phyloP scores from a whole-genome alignment of 176 grass and related monocot species.

The Bothriochloa decipiens region DNA sequence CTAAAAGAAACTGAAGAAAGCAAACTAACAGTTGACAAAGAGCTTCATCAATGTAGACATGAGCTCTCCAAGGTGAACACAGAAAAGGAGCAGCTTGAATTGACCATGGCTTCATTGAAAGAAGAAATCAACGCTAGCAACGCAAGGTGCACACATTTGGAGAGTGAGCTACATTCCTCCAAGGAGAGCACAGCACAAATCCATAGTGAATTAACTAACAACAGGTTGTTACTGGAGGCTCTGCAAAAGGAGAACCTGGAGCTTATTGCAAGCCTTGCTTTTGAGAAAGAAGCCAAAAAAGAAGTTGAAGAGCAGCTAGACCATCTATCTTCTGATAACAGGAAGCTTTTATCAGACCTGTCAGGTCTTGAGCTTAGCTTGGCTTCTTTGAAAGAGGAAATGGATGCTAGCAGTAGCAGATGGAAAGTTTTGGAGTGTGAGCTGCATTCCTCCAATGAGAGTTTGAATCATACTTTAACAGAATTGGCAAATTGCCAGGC shows the following conservation, averaged over 20 bases:
- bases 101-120: constrained; percentile 46
- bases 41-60: constrained; percentile 65
- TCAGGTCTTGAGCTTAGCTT: constrained; percentile 60
- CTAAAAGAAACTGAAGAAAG: constrained; percentile 64
- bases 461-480: constrained; percentile 42
- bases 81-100: constrained; percentile 62
- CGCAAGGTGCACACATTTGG: constrained; percentile 54
- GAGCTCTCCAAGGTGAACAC: constrained; percentile 50
- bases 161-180: constrained; percentile 55
- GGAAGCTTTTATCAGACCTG: constrained; percentile 47
- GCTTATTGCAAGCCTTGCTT: constrained; percentile 50
- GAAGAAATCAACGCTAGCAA: constrained; percentile 51
- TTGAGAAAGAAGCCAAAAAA: constrained; percentile 60
- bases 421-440: constrained; percentile 51
- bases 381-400: constrained; percentile 56
- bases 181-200: constrained; percentile 46
- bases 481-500: constrained; percentile 56
- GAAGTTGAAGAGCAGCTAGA: constrained; percentile 53
- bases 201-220: constrained; percentile 55
- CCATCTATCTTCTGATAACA: constrained; percentile 55
- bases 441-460: constrained; percentile 52
- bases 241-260: constrained; percentile 67
- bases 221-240: constrained; percentile 53
- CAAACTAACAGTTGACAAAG: constrained; percentile 43
- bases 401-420: constrained; percentile 45